These are phyloP conservation scores for Nannochloropsis gaditana DNA, from an alignment of 108 stramenopile species.

Conservation along the genomic window DNA sequence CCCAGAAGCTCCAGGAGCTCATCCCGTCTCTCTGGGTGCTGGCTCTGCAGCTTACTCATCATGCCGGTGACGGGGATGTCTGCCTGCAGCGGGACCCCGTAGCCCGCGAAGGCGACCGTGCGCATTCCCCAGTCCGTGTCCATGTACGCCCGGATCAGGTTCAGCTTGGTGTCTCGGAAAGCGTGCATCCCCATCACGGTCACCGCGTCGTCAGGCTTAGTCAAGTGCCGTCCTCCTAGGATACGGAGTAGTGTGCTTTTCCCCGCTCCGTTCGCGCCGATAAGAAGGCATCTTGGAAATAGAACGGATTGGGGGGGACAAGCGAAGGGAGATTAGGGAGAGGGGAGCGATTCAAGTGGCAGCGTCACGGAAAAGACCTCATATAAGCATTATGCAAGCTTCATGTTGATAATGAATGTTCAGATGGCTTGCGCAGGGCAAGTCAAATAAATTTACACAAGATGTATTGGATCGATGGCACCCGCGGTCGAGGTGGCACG, in stretches of 20 bases:
- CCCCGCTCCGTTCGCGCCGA: conserved; percentile 58
- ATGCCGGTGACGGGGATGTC: conserved; percentile 85
- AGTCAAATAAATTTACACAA: too few relatives aligned
- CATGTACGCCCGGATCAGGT: conserved; percentile 84
- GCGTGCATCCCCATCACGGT: conserved; percentile 77
- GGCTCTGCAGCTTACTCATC: conserved; percentile 88
- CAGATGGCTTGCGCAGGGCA: too few relatives aligned
- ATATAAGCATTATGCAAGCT: too few relatives aligned
- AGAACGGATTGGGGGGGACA: too few relatives aligned
- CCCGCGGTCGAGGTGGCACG: too few relatives aligned
- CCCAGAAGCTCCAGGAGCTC: conserved; percentile 86
- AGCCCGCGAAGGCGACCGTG: conserved; percentile 86
- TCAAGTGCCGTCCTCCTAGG: conserved; percentile 82
- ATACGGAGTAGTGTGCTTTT: conserved; percentile 85
- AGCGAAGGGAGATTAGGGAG: too few relatives aligned
- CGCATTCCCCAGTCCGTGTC: conserved; percentile 95
- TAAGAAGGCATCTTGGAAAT: conserved; percentile 35
- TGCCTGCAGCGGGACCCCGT: conserved; percentile 62
- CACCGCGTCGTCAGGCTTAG: conserved; percentile 63
- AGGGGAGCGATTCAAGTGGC: too few relatives aligned
- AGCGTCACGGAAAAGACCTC: too few relatives aligned
- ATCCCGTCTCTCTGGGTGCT: conserved; percentile 90
- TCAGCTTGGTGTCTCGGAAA: conserved; percentile 84
- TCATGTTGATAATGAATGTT: too few relatives aligned
- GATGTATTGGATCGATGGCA: too few relatives aligned